Percentiles rank a stretch among this genome's conserved stretches.
Evolutionary conservation across 2,329 filamentous ascomycete species (phyloP).

Genomic region (Coccinonectria pachysandricola): DNA sequence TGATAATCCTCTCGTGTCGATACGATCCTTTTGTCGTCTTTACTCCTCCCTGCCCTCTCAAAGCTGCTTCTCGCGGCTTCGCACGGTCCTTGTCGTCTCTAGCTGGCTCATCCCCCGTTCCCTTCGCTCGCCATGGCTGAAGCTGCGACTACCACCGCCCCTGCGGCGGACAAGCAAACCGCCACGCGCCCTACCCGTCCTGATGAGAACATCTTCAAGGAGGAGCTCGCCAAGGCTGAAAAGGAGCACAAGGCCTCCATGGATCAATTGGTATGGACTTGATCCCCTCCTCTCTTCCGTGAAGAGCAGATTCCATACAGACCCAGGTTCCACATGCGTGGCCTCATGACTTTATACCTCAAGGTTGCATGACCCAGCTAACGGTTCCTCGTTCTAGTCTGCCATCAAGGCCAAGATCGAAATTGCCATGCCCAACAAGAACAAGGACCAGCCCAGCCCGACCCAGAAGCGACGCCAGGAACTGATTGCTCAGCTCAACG

Average conservation of each 20-base stretch:
- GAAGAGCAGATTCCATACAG: conserved; percentile 3
- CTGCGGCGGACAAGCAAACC: conserved; percentile 28
- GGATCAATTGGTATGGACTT: conserved; percentile 38
- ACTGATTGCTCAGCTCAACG: conserved; percentile 68
- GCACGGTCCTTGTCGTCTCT: conserved; percentile 13
- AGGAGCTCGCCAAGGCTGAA: conserved; percentile 67
- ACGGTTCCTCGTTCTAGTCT: conserved; percentile 46
- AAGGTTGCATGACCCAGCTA: conserved; percentile 7
- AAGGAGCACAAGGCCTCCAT: conserved; percentile 75
- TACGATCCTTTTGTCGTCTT: conserved; percentile 3
- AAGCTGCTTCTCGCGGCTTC: conserved; percentile 8
- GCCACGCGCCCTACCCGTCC: conserved; percentile 69
- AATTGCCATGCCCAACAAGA: conserved; percentile 60
- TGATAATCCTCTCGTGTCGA: conserved; percentile 5
- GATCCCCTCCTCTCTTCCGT: conserved; percentile 4
- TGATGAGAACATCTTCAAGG: conserved; percentile 76
- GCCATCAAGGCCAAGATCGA: conserved; percentile 84
- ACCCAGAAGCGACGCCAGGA: conserved; percentile 75
- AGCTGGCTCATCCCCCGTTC: conserved; percentile 14
- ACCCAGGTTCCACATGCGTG: conserved; percentile 10
- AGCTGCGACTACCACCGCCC: conserved; percentile 34
- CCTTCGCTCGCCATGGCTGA: conserved; percentile 33
- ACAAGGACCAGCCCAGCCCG: conserved; percentile 71
- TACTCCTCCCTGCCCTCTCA: conserved; percentile 4
- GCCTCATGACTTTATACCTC: conserved; percentile 11